These are phyloP conservation scores for Xylariaceae sp. DNA, from an alignment of 2,329 filamentous ascomycete genomes.

Conservation along the genomic window DNA sequence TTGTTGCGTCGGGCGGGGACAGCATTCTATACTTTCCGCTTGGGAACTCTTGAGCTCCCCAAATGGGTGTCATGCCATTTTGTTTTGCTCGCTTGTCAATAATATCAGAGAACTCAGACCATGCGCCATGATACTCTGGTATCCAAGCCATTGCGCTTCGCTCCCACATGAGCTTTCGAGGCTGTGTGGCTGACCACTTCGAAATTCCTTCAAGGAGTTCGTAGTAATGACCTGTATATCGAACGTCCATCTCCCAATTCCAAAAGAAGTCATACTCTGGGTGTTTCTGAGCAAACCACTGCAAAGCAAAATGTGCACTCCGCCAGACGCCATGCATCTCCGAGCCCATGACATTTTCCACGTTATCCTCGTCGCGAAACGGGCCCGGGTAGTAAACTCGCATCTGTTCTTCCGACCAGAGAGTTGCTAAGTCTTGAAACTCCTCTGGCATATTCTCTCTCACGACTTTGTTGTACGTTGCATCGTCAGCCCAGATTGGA, in stretches of 20 bases:
- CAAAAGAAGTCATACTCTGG: constrained; percentile 47
- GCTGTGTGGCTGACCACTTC: constrained; percentile 55
- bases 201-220: constrained; percentile 55
- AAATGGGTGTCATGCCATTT: constrained; percentile 45
- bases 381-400: constrained; percentile 58
- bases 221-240: constrained; percentile 47
- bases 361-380: constrained; percentile 52
- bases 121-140: constrained; percentile 53
- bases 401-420: constrained; percentile 70
- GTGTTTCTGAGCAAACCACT: constrained; percentile 44
- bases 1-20: constrained; percentile 53
- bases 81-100: constrained; percentile 50
- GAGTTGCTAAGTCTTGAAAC: constrained; percentile 64
- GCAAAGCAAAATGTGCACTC: constrained; percentile 42
- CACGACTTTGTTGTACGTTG: constrained; percentile 50
- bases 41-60: constrained; percentile 51
- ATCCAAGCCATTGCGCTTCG: constrained; percentile 61
- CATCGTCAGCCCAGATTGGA: constrained; percentile 30
- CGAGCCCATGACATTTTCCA: constrained; percentile 41
- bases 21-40: constrained; percentile 49
- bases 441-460: constrained; percentile 57
- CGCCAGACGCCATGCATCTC: constrained; percentile 54
- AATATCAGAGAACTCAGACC: constrained; percentile 55
- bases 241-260: constrained; percentile 48
- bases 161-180: constrained; percentile 61